Percentiles rank a stretch among this genome's conserved stretches.
Evolutionary conservation across 306 rosid species (phyloP).

Genomic region (Cyclanthera cordifolia): DNA sequence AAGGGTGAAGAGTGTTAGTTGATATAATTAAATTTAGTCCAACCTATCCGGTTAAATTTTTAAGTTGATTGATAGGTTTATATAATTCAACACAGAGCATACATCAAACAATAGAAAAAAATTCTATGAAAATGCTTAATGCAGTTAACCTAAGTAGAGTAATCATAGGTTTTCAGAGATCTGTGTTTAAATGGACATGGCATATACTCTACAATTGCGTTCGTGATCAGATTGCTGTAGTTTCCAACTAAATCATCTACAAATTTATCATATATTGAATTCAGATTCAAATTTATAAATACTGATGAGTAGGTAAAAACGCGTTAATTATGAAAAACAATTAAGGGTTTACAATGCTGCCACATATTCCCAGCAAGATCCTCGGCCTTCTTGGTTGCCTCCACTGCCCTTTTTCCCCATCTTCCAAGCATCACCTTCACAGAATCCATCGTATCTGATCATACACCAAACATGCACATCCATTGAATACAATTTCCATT

Average conservation of each 20-base stretch:
- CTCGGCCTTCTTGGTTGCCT: conserved; percentile 84
- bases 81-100: too few species aligned
- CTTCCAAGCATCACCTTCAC: conserved; percentile 69
- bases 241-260: not conserved
- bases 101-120: not conserved
- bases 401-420: conserved; percentile 95
- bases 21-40: too few species aligned
- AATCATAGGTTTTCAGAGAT: not conserved
- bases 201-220: not conserved
- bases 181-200: not conserved
- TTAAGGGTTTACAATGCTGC: conserved; percentile 64
- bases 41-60: too few species aligned
- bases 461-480: not conserved
- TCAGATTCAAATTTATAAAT: not conserved
- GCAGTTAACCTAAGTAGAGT: not conserved
- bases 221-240: not conserved
- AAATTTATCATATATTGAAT: not conserved
- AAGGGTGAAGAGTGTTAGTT: too few species aligned
- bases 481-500: not conserved
- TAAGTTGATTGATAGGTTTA: too few species aligned
- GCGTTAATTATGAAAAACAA: not conserved
- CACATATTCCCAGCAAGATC: conserved; percentile 95
- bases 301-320: not conserved
- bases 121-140: not conserved
- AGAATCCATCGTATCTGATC: conserved; percentile 57